A percentile compares a stretch with the other conserved stretches of the same genome.
Evolutionary conservation across 306 rosid species (phyloP).

Genomic region (Glycine soja): DNA sequence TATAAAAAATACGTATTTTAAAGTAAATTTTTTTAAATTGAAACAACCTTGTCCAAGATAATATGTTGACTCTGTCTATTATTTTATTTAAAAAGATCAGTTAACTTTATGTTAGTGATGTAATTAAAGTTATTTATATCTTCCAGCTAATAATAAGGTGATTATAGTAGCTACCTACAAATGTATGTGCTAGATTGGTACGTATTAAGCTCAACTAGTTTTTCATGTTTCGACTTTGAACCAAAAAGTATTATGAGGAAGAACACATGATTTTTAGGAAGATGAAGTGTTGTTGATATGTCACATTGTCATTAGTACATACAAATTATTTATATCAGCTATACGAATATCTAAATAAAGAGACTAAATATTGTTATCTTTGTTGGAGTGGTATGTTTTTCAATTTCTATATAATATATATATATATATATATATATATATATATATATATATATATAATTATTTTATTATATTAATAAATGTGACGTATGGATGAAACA

Average conservation of each 20-base stretch:
- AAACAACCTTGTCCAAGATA: not conserved
- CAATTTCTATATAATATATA: no score
- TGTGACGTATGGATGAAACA: no score
- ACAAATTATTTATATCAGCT: not conserved
- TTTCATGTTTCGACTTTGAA: not conserved
- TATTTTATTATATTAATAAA: no score
- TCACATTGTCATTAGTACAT: not conserved
- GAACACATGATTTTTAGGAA: not conserved
- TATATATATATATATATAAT: no score
- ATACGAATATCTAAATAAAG: not conserved
- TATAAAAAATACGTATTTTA: no score
- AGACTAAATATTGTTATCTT: no score
- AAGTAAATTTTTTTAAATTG: no score
- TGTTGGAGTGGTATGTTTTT: no score
- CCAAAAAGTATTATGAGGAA: not conserved
- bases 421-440: no score
- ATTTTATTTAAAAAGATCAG: not conserved
- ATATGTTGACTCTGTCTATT: not conserved
- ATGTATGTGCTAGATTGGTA: not conserved
- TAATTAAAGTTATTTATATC: not conserved
- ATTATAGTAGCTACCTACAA: not conserved
- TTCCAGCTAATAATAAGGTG: slow-evolving; percentile 19
- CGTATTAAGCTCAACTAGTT: not conserved
- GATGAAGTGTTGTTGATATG: not conserved
- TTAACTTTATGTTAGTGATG: not conserved